Evolutionary conservation across 2,329 filamentous ascomycete species (phyloP), one percentile per base, ranked within the genome.

Genomic region (Aspergillus viridinutans): DNA sequence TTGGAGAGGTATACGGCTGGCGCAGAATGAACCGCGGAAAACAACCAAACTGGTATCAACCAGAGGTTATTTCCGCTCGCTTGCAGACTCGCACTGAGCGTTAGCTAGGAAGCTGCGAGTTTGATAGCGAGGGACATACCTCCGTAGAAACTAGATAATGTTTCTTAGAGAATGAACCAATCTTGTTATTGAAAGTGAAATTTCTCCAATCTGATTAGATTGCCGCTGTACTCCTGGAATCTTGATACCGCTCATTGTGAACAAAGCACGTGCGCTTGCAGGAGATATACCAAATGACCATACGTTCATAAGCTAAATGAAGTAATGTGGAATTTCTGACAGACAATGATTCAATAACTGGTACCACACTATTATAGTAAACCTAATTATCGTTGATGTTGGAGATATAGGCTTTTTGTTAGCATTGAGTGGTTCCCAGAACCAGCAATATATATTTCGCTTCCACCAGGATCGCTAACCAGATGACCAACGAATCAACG

Each of bases 1-100:
- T 90, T 89, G 87, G 85, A 85, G 85, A 90, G 91, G 88, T 96
- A 96, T 86, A 96, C 89, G 86, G 85, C 84, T 92, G 85, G 91
- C 91, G 90, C 82, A 96, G 82, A 96, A 76, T 68, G 82, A 94
- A 77, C 70, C 72, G 55, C 65, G 69, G 61, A 56, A 49, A 40
- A 23, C 38, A 61, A 32, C 28, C 21, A 47, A 38, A 52, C 57
- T 61, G 67, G 64, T 64, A 53, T 53, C 45, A 50, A 67, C 52
- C 62, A 58, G 57, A 47, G 52, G 54, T 60, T 59, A 54, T 50
- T 61, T 61, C 61, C 67, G 64, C 72, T 74, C 67, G 64, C 71
- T 74, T 74, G 74, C 74, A 76, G 74, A 76, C 74, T 70, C 69
- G 68, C 67, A 58, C 69, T 65, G 71, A 73, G 59, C 63, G 57